Base-by-base conservation (phyloP, 1,139 yeast species). In the Debaryomyces fabryi region DNA sequence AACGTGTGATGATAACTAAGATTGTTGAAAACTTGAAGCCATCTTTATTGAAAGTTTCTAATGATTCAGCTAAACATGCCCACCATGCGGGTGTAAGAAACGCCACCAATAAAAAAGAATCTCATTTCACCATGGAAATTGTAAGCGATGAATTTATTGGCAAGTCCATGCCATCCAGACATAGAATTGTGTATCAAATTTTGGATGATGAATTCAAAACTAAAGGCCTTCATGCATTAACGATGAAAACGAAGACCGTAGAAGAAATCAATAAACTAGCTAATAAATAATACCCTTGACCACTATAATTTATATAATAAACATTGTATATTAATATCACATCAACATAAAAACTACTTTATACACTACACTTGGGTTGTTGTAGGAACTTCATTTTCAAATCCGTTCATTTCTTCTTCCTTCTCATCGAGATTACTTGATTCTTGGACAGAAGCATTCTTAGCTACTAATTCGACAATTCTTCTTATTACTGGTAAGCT, bases 61-160 rank as follows among this genome's bases (percentile, higher is more conserved):
- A 93, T 64, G 98, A 93, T 67, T 89, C 97, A 3, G 83, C 83
- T 65, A 87, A 88, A 64, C 99, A 93, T 66, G 82, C 92, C 2
- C 95, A 90, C 58, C 99, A 93, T 65, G 86, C 84, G 48, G 93
- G 96, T 1, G 80, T 90, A 75, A 78, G 84, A 50, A 89, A 86
- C 4, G 90, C 92, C 9, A 57, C 75, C 2, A 90, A 90, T 66
- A 74, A 72, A n/a, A 77, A 81, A 1, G 99, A 93, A 67, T 87
- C 96, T 1, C 99, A 93, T 64, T 91, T 93, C 66, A 69, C 83
- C 50, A 63, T 86, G 35, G 86, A 84, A 49, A 74, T 93, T 16
- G 88, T 90, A 6, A 86, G 95, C 55, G 83, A 83, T 36, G 74
- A 64, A 45, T 93, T 93, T 62, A 67, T 70, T 39, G 96, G 95